phyloP scores from a whole-genome alignment of 192 early-diverging fungal species.

The Coemansia sp. region DNA sequence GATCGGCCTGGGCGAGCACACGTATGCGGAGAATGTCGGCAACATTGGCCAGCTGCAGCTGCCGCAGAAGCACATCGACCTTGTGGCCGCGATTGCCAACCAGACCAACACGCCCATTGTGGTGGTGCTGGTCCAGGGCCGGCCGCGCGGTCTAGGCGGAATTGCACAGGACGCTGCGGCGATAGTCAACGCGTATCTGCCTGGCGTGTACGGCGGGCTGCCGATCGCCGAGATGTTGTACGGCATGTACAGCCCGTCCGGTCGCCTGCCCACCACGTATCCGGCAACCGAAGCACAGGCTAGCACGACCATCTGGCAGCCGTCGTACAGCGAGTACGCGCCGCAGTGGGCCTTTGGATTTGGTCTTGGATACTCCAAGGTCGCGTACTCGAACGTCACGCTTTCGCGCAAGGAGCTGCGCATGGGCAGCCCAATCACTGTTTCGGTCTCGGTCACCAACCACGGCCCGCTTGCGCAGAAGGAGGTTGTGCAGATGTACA shows the following conservation, averaged over 20 bases:
- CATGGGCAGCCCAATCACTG: constrained; percentile 18
- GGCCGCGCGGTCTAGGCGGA: constrained; percentile 54
- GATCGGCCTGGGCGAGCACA: constrained; percentile 56
- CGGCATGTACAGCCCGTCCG: constrained; percentile 59
- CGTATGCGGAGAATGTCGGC: constrained; percentile 60
- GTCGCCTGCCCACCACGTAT: constrained; percentile 60
- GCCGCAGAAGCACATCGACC: constrained; percentile 51
- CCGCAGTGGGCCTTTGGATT: constrained; percentile 60
- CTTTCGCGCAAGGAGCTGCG: constrained; percentile 13
- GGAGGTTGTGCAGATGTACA: constrained; percentile 59
- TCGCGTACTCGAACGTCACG: constrained; percentile 51
- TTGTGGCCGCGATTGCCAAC: constrained; percentile 24
- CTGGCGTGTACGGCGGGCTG: constrained; percentile 61
- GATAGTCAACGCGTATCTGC: constrained; percentile 59
- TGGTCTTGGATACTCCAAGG: constrained; percentile 57
- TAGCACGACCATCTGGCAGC: constrained; percentile 46
- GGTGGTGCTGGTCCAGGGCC: constrained; percentile 57
- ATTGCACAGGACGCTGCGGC: constrained; percentile 48
- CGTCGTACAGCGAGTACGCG: constrained; percentile 33
- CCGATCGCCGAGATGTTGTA: constrained; percentile 61
- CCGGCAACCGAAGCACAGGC: constrained; percentile 50
- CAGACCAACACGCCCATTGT: constrained; percentile 43
- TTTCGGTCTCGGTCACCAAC: constrained; percentile 49
- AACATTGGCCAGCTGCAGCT: constrained; percentile 54
- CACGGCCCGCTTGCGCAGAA: constrained; percentile 47